Base-by-base conservation (phyloP, 2,329 filamentous ascomycete genomes). In the Rhinocladiella similis region DNA sequence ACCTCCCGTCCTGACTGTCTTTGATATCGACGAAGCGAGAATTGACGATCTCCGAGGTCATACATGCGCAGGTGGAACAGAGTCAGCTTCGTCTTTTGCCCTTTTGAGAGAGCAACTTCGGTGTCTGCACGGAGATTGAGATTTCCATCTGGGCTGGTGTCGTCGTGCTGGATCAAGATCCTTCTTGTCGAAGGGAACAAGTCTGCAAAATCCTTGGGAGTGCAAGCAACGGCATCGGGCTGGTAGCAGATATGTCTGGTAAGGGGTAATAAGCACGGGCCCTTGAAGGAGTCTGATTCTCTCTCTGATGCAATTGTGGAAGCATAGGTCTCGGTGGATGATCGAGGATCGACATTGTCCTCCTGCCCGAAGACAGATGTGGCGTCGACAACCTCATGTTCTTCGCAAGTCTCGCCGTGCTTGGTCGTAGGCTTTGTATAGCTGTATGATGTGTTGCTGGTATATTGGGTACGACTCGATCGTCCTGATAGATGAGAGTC, bases 1-100 rank as follows among this genome's bases (percentile, higher is more conserved):
- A 97, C 88, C 73, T 97, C 93, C 47, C 93, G 87, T 19, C 94
- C 93, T 27, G 92, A 97, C 61, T 96, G 89, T 54, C 94, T 86
- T 72, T 90, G 94, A 73, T 99, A 97, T 47, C 93, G 85, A 27
- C 93, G 86, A 25, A 97, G 80, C 1, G 92, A 96, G 73, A 96
- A 97, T 60, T 96, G 89, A 48, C 94, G 85, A 65, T 85, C 86
- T 67, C 85, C 86, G 53, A 97, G 77, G 72, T 97, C 91, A 70
- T 96, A 87, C 91, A 99, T 96, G 67, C 91, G 89, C 58, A 97
- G 79, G 72, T 99, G 93, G 74, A 97, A 97, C 47, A 99, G 85
- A 4, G 86, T 90, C 66, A 89, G 83, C 65, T 85, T 84, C 61
- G 85, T 83, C 62, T 83, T 83, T 50, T 75, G 74, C 41, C 80